These are phyloP conservation scores for Glaciozyma antarctica DNA, from an alignment of 768 basidiomycete species.

Conservation along the genomic window DNA sequence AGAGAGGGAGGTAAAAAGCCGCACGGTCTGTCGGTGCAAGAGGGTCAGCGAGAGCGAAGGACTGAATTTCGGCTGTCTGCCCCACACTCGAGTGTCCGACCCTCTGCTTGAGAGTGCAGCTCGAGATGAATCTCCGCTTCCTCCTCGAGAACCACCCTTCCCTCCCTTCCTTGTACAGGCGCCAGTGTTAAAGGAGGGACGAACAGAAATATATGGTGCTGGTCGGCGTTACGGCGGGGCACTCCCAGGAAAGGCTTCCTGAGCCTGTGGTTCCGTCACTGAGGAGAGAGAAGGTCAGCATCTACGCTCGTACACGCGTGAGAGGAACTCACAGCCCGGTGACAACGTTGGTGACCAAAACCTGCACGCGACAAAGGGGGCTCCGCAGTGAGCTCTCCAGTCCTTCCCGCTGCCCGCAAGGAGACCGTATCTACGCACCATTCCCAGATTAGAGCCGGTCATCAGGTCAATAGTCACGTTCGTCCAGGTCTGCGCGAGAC, in stretches of 20 bases:
- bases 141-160: too few species aligned
- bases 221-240: background rate
- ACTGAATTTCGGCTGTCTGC: too few species aligned
- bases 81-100: too few species aligned
- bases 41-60: background rate
- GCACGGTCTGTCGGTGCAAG: background rate
- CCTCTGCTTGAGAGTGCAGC: too few species aligned
- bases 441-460: background rate
- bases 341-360: background rate
- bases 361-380: background rate
- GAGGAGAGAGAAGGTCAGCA: background rate
- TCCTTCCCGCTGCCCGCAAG: background rate
- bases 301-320: background rate
- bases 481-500: conserved; percentile 17
- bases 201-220: background rate
- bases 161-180: too few species aligned
- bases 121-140: too few species aligned
- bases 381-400: background rate
- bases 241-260: background rate
- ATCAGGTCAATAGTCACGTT: conserved; percentile 6
- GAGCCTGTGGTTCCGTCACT: background rate
- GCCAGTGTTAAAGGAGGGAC: too few species aligned
- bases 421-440: background rate
- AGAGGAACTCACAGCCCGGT: background rate
- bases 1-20: too few species aligned